Evolutionary conservation across 352 stramenopile genomes (phyloP).

Genomic region (Pythium aphanidermatum): DNA sequence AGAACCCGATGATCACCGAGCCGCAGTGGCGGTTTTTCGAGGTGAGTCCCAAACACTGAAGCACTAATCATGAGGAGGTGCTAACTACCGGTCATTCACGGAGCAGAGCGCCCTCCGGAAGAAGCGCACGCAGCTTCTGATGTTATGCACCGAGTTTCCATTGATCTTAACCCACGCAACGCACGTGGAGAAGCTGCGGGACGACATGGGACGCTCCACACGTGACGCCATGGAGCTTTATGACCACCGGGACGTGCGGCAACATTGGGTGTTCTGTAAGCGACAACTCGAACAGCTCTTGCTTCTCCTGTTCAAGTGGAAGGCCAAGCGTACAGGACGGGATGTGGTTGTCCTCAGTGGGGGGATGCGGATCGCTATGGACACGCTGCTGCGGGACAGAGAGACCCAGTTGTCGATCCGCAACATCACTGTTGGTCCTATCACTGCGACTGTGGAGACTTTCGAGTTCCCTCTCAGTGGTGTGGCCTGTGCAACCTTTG

Average conservation of each 20-base stretch:
- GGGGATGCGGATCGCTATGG: slow-evolving; percentile 49
- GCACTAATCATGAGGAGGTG: neutral
- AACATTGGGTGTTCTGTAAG: slow-evolving; percentile 69
- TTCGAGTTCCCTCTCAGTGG: slow-evolving; percentile 46
- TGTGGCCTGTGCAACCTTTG: slow-evolving; percentile 47
- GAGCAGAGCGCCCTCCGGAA: slow-evolving; percentile 48
- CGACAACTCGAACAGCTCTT: slow-evolving; percentile 65
- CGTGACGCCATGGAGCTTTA: slow-evolving; percentile 36
- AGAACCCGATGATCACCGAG: slow-evolving; percentile 59
- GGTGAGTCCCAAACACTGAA: slow-evolving; percentile 14
- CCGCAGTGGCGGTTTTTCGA: slow-evolving; percentile 63
- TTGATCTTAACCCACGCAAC: slow-evolving; percentile 49
- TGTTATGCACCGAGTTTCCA: slow-evolving; percentile 64
- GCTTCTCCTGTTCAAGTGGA: slow-evolving; percentile 69
- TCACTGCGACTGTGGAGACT: slow-evolving; percentile 43
- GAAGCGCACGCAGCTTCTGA: slow-evolving; percentile 50
- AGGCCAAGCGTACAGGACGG: slow-evolving; percentile 55
- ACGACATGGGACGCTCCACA: slow-evolving; percentile 16
- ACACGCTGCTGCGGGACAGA: slow-evolving; percentile 52
- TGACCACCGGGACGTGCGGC: slow-evolving; percentile 36
- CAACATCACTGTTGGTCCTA: slow-evolving; percentile 52
- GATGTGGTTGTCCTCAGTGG: slow-evolving; percentile 70
- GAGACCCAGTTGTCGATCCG: slow-evolving; percentile 40
- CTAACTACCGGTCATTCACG: neutral
- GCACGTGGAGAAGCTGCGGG: slow-evolving; percentile 36